These are phyloP conservation scores for Strigomonas culicis DNA, from an alignment of 208 protist species.

Conservation along the genomic window DNA sequence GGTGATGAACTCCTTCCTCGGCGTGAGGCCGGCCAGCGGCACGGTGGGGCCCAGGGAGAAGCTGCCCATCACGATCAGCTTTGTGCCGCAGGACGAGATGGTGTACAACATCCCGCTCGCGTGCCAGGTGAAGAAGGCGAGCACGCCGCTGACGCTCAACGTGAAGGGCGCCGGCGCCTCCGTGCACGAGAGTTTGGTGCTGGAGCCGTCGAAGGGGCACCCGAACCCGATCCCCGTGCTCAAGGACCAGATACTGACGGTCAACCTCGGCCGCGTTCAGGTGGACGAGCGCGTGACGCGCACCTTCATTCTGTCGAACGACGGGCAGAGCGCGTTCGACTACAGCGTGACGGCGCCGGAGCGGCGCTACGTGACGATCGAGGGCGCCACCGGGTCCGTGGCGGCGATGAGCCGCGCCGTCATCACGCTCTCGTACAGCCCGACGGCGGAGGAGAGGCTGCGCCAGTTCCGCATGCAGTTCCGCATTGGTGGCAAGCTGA, in stretches of 20 bases:
- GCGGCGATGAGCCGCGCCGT: conserved; percentile 51
- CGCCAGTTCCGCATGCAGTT: conserved; percentile 67
- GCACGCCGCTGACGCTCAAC: conserved; percentile 91
- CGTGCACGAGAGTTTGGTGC: conserved; percentile 83
- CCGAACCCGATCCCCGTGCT: conserved; percentile 15
- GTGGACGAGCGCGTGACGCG: conserved; percentile 78
- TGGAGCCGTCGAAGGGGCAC: conserved; percentile 54
- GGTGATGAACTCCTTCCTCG: conserved; percentile 45
- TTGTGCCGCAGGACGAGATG: conserved; percentile 89
- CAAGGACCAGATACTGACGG: conserved; percentile 24
- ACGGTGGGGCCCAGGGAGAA: conserved; percentile 66
- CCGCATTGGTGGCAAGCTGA: conserved; percentile 64
- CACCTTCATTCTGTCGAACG: conserved; percentile 88
- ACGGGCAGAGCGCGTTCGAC: conserved; percentile 87
- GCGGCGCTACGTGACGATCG: conserved; percentile 44
- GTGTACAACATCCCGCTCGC: conserved; percentile 92
- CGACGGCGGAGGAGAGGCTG: conserved; percentile 65
- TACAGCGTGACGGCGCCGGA: conserved; percentile 57
- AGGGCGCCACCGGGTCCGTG: conserved; percentile 63
- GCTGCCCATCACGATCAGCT: conserved; percentile 77
- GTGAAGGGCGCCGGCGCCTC: conserved; percentile 95
- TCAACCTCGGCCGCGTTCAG: conserved; percentile 93
- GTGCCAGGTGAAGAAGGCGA: conserved; percentile 91
- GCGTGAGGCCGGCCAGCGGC: conserved; percentile 77
- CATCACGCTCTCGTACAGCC: conserved; percentile 78